These are phyloP conservation scores for Talaromyces proteolyticus DNA, from an alignment of 495 filamentous ascomycete species.

Conservation along the genomic window DNA sequence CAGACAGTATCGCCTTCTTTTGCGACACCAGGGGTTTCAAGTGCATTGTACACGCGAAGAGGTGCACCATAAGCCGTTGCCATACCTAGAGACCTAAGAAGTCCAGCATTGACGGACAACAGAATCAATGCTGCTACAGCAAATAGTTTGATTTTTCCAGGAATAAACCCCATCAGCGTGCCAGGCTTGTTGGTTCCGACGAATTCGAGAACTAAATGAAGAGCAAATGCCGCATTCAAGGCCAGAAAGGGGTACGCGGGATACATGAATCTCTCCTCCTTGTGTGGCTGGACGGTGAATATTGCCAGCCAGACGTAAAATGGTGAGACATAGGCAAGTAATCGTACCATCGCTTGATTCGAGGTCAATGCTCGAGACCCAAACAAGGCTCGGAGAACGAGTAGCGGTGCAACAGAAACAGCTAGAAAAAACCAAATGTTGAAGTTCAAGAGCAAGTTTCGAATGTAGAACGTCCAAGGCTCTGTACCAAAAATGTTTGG, in stretches of 20 bases:
- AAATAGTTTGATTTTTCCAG: conserved; percentile 60
- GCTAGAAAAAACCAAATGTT: conserved; percentile 89
- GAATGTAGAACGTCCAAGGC: conserved; percentile 94
- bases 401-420: conserved; percentile 60
- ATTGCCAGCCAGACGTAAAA: conserved; percentile 95
- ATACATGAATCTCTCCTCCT: conserved; percentile 99
- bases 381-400: conserved; percentile 43
- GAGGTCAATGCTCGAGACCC: conserved; percentile 28
- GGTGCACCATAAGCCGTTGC: conserved; percentile 83
- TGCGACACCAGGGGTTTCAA: conserved; percentile 41
- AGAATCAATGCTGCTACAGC: conserved; percentile 50
- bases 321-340: conserved; percentile 69
- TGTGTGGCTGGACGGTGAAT: conserved; percentile 90
- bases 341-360: conserved; percentile 52
- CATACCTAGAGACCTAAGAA: conserved; percentile 73
- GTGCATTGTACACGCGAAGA: conserved; percentile 62
- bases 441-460: conserved; percentile 91
- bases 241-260: conserved; percentile 88
- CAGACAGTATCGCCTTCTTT: conserved; percentile 67
- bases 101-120: conserved; percentile 53
- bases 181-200: conserved; percentile 64
- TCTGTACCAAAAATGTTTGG: conserved; percentile 96
- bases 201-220: conserved; percentile 70
- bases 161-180: conserved; percentile 60
- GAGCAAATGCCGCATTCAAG: conserved; percentile 82